phyloP scores from a whole-genome alignment of 176 grass and related monocot species.

The Saccharum officinarum region DNA sequence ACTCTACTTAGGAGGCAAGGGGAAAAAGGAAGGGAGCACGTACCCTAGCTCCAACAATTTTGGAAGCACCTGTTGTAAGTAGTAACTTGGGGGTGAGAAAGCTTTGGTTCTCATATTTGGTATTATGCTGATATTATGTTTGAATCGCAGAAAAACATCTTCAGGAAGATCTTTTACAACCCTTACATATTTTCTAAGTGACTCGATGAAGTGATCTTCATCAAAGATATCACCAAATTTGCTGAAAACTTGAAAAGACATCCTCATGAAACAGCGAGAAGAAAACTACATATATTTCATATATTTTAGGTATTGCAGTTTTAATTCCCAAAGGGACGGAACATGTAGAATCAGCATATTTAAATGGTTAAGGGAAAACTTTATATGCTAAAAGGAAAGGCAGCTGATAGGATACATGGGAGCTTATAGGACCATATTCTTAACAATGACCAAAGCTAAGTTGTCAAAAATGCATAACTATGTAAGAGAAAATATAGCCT shows the following conservation, averaged over 20 bases:
- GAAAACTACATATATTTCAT: constrained; percentile 10
- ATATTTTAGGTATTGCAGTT: constrained; percentile 2
- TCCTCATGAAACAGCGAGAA: not conserved
- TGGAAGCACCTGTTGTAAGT: constrained; percentile 80
- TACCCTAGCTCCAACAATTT: constrained; percentile 87
- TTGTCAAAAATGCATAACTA: not conserved
- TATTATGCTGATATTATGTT: constrained; percentile 82
- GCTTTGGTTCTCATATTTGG: constrained; percentile 97
- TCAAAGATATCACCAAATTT: constrained; percentile 96
- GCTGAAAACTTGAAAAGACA: constrained; percentile 52
- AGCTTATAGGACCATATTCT: not conserved
- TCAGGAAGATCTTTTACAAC: constrained; percentile 73
- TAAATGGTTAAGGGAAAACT: not conserved
- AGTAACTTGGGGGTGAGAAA: constrained; percentile 66
- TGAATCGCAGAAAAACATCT: constrained; percentile 61
- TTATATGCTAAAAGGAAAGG: not conserved
- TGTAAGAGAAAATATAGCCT: not conserved
- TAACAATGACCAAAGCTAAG: not conserved
- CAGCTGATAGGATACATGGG: not conserved
- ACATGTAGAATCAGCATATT: not conserved
- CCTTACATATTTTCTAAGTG: constrained; percentile 68
- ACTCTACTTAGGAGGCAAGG: not conserved
- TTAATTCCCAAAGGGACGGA: not conserved
- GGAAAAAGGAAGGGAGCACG: constrained; percentile 1
- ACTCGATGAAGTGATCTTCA: constrained; percentile 77